Base-by-base conservation (phyloP, 495 filamentous ascomycete genomes). In the Arthonia radiata region DNA sequence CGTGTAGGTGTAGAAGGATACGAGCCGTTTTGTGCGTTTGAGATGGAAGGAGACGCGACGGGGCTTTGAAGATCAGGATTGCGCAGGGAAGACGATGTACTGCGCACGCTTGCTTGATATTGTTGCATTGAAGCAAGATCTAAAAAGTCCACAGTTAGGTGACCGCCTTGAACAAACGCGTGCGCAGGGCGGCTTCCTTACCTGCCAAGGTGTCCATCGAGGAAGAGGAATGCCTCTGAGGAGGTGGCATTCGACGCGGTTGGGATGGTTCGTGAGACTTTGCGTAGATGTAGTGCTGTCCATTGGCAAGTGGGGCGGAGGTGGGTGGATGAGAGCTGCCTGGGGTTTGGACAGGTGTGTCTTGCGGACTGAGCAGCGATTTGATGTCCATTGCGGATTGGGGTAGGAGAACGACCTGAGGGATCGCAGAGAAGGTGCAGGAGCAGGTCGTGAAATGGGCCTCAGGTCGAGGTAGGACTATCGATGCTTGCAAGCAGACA, bases 101-200 rank as follows among this genome's bases (percentile, higher is more conserved):
- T 49, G 10, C 54, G 52, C 28, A 52, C 47, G 3, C 54, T 35
- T 36, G 50, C 57, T 33, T 72, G 67, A 25, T 60, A 60, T 31
- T 64, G 59, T 45, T 71, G 67, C 61, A 71, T 69, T 3, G 66
- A 58, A 23, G 67, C 67, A 17, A 71, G 41, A 38, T 71, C 67
- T 50, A 27, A 22, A 6, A 22, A 22, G 6, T 6, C 11, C 19
- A 22, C 7, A 7, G 19, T 22, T 22, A 11, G 19, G 19, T 11
- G 19, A 22, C 19, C 11, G 19, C 19, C 6, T 22, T 11, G 19
- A 6, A 22, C 6, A 7, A 11, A 6, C 19, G 19, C 7, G 11
- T 6, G 7, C 11, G 19, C 26, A 8, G 27, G n/a, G 17, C 5
- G 18, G 13, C 12, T 3, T 8, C 36, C 42, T 24, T 24, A 50